Evolutionary conservation across 2,329 filamentous ascomycete genomes (phyloP), one percentile per base, ranked within the genome.

Genomic region (Ophiocordyceps sinensis): DNA sequence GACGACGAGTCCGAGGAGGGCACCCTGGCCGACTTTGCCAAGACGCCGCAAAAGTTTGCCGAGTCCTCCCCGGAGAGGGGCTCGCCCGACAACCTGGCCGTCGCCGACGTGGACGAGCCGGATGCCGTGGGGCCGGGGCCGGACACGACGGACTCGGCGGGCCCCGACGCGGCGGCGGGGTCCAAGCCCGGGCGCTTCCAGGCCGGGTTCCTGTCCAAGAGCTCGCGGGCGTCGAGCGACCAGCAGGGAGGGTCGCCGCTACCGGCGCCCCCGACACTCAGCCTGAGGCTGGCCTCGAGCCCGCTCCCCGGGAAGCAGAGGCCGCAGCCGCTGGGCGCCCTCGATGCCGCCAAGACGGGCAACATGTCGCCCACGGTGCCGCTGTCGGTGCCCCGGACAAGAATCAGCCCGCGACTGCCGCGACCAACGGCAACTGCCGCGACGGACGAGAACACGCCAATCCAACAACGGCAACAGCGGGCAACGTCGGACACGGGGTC

Each of bases 1-100:
- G 91, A 96, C 53, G 91, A 96, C 52, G 85, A 76, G 53, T 66
- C 81, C 2, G 82, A 93, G 54, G 78, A 89, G 40, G 88, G 87
- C 21, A 79, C 81, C 1, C 66, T 96, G 42, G 87, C 84, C 11
- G 91, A 96, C 56, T 95, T 89, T 56, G 85, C 89, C 54, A 85
- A 86, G 62, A 95, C 89, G 3, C 89, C 91, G 1, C 75, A 87
- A 58, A 83, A 80, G 54, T 60, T 72, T 9, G 49, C 62, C 12
- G 56, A 62, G 3, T 51, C 61, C n/a, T 31, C 39, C 0, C 36
- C 36, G 21, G 30, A 26, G 4, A 28, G 14, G 8, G 10, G 30
- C n/a, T 38, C 38, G 13, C 29, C 36, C 5, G 37, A 37, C 15
- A 14, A 38, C 30, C 14, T 14, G 7, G 34, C 7, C 1, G 28